Base-by-base conservation (phyloP, 148 eudicot species). In the Persicaria maculosa region DNA sequence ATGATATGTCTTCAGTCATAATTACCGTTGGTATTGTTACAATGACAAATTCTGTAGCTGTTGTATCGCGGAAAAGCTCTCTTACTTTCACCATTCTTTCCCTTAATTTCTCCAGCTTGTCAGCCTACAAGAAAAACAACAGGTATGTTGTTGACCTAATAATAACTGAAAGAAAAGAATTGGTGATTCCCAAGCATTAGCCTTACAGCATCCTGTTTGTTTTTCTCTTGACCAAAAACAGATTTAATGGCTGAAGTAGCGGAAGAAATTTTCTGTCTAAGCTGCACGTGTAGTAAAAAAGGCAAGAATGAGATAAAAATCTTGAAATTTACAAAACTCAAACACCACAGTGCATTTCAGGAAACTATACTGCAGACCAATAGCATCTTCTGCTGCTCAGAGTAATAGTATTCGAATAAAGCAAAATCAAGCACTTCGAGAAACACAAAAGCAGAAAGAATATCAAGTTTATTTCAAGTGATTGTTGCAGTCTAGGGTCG, bases 201-300 rank as follows among this genome's bases (percentile, higher is more conserved):
- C 77, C 89, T 92, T 85, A 95, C 97, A 59, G 92, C 88, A 82
- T 92, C 89, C 44, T 68, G 76, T 47, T 55, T 82, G 22, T 62
- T 77, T 78, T 74, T 81, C 77, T 87, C 97, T 78, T 92, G 85
- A 19, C 98, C 98, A 68, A 95, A 95, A 72, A 92, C 98, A 50
- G 96, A 90, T 86, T 90, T 95, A 72, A 95, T 88, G 47, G 98
- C 98, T 75, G 98, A 92, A 74, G 98, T 92, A 58, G 98, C 98
- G 9, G 93, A 90, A 54, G 93, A 44, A 77, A 95, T 90, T 82
- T 92, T 95, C 87, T 95, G 86, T 80, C 83, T 87, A 64, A 95
- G 89, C 98, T 95, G 96, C 79, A 84, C 12, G 47, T 1, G 61
- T 17, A 55, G 44, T 11, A 31, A 6, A 65, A 40, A 40, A 12